Percentiles rank a stretch among this genome's conserved stretches.
These are phyloP conservation scores for Barnettozyma sp. DNA, from an alignment of 805 yeast species.

Conservation along the genomic window DNA sequence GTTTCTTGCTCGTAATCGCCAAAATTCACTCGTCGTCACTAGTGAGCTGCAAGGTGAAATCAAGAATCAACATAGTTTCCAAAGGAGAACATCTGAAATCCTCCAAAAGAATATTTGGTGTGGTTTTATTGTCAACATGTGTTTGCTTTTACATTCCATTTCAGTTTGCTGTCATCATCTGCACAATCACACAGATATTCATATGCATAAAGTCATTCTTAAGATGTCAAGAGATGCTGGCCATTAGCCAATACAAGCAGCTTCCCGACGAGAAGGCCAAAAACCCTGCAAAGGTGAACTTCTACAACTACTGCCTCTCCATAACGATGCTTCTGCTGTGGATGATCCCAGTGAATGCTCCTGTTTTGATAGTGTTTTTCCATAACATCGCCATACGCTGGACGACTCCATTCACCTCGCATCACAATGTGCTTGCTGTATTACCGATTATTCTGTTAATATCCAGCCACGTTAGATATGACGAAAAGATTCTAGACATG, in stretches of 20 bases:
- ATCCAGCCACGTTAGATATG: conserved; percentile 8
- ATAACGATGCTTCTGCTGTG: conserved; percentile 63
- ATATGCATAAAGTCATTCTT: conserved; percentile 36
- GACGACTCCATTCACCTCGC: conserved; percentile 81
- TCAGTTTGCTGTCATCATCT: conserved; percentile 66
- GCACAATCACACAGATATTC: conserved; percentile 50
- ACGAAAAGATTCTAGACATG: conserved; percentile 5
- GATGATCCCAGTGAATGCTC: conserved; percentile 72
- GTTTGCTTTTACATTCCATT: conserved; percentile 69
- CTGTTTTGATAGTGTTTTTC: conserved; percentile 71
- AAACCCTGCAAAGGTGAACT: conserved; percentile 19
- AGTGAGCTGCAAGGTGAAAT: conserved; percentile 7
- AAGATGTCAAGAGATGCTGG: not conserved
- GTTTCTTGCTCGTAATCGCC: not conserved
- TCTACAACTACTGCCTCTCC: conserved; percentile 56
- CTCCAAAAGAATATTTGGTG: conserved; percentile 14
- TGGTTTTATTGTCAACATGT: conserved; percentile 30
- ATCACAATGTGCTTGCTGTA: conserved; percentile 75
- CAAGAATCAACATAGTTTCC: not conserved
- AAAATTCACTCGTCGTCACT: not conserved
- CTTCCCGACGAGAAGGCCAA: conserved; percentile 3
- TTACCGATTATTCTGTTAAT: conserved; percentile 57
- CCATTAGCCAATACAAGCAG: not conserved
- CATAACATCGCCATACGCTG: conserved; percentile 73
- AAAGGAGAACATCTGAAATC: conserved; percentile 2